Base-by-base conservation (phyloP, 2,329 filamentous ascomycete species). In the Trichophyton schoenleinii region DNA sequence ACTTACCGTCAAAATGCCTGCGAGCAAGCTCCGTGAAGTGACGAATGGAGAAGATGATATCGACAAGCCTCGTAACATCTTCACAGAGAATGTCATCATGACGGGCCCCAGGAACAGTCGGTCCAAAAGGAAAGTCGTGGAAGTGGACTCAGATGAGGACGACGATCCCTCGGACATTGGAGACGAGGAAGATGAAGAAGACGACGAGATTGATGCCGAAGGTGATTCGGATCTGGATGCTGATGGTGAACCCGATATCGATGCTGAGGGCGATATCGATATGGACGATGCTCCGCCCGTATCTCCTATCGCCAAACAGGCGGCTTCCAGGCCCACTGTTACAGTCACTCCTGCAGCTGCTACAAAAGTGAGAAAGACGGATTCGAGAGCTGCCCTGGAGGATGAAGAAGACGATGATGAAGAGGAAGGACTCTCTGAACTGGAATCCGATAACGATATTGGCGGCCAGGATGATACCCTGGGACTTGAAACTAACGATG, bases 401-500 rank as follows among this genome's bases (percentile, higher is more conserved):
- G 69, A 73, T 3, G 73, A 75, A 20, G 75, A 77, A 31, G 80
- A 81, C 52, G 80, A 81, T 57, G 79, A 80, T 41, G 80, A 81
- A 9, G 81, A 82, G 49, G 76, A 78, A 44, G 69, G 73, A 18
- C 69, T 77, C 2, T 79, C 76, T 9, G 77, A 78, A 18, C 70
- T 75, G 2, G 77, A 76, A 4, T 75, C 76, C 9, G 76, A 78
- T 55, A 72, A 74, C 36, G 71, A 76, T 49, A 66, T 71, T 57
- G 72, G 73, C 41, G 71, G 75, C 58, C 66, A 72, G 52, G 70
- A 70, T 49, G 68, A 69, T 34, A 75, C 69, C 57, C 66, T 61
- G 36, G 69, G 65, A 20, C 69, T 69, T 36, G 73, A 76, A 7
- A 72, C 71, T n/a, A 74, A 74, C 44, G 73, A 73, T 31, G 74